These are phyloP conservation scores for Mycosphaerelloides madeirae DNA, from an alignment of 2,329 filamentous ascomycete species.

Conservation along the genomic window DNA sequence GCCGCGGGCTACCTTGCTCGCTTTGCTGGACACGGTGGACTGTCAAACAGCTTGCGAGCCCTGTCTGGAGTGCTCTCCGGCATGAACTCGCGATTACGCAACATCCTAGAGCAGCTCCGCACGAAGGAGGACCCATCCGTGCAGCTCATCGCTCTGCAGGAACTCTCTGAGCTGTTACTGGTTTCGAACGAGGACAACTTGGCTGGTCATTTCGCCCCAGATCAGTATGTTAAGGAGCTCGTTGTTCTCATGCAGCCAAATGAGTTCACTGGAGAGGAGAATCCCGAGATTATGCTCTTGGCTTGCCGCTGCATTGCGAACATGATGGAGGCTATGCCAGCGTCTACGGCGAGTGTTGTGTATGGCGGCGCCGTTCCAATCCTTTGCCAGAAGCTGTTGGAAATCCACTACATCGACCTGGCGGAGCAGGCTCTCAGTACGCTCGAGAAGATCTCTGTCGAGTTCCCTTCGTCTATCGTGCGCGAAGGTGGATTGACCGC, in stretches of 20 bases:
- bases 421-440: constrained; percentile 96
- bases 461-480: constrained; percentile 92
- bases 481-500: constrained; percentile 91
- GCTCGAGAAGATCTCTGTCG: constrained; percentile 92
- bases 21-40: constrained; percentile 55
- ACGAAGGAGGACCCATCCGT: constrained; percentile 80
- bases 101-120: constrained; percentile 55
- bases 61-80: constrained; percentile 90
- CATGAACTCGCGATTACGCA: constrained; percentile 71
- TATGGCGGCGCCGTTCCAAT: constrained; percentile 96
- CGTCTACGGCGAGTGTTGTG: constrained; percentile 89
- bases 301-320: constrained; percentile 95
- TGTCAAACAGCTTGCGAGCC: constrained; percentile 78
- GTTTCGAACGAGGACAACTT: constrained; percentile 96
- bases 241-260: constrained; percentile 87
- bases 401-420: constrained; percentile 95
- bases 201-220: constrained; percentile 88
- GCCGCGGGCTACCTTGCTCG: constrained; percentile 62
- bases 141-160: constrained; percentile 87
- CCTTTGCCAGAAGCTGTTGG: constrained; percentile 87
- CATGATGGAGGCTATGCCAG: constrained; percentile 91
- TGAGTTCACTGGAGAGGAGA: constrained; percentile 74
- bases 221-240: constrained; percentile 91
- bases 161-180: constrained; percentile 85
- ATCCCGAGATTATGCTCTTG: constrained; percentile 93